Conservation (phyloP, 345 rosid species). For the Citrus sp. region DNA sequence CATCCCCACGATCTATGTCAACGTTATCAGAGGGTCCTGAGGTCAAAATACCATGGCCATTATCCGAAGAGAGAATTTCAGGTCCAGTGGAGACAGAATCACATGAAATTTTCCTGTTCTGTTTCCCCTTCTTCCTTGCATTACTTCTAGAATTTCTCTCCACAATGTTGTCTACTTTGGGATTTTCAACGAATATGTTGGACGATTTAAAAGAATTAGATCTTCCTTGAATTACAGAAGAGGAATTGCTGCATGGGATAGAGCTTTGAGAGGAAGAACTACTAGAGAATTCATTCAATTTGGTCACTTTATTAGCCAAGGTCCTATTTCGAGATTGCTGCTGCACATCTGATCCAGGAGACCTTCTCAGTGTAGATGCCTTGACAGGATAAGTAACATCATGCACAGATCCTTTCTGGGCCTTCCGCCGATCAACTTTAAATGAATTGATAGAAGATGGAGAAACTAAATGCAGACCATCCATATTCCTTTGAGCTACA, state of each 20-base stretch:
- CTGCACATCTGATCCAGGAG: constrained; percentile 22
- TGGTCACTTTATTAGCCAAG: constrained; percentile 15
- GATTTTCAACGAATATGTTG: constrained; percentile 8
- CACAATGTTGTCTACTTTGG: constrained; percentile 16
- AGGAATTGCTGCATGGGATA: constrained; percentile 18
- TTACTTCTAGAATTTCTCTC: constrained; percentile 31
- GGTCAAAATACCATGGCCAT: constrained; percentile 15
- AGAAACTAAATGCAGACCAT: constrained; percentile 28
- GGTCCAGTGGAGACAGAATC: constrained; percentile 21
- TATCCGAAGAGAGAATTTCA: constrained; percentile 19
- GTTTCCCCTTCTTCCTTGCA: constrained; percentile 40
- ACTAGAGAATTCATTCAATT: constrained; percentile 16
- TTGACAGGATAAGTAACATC: constrained; percentile 15
- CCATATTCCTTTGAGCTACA: constrained; percentile 30
- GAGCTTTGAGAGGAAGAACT: constrained; percentile 17
- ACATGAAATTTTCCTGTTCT: constrained; percentile 24
- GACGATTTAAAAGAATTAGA: constrained; percentile 21
- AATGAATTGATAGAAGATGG: constrained; percentile 24
- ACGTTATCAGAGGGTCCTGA: constrained; percentile 20
- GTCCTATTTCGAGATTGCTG: constrained; percentile 27
- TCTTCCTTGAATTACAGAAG: constrained; percentile 19
- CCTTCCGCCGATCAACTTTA: constrained; percentile 16
- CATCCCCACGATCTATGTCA: constrained; percentile 14
- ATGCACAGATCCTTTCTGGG: constrained; percentile 20
- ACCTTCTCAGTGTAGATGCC: constrained; percentile 20